Evolutionary conservation across 2,329 filamentous ascomycete genomes (phyloP), one percentile per base, ranked within the genome.

Genomic region (Microcyclosporella mali): DNA sequence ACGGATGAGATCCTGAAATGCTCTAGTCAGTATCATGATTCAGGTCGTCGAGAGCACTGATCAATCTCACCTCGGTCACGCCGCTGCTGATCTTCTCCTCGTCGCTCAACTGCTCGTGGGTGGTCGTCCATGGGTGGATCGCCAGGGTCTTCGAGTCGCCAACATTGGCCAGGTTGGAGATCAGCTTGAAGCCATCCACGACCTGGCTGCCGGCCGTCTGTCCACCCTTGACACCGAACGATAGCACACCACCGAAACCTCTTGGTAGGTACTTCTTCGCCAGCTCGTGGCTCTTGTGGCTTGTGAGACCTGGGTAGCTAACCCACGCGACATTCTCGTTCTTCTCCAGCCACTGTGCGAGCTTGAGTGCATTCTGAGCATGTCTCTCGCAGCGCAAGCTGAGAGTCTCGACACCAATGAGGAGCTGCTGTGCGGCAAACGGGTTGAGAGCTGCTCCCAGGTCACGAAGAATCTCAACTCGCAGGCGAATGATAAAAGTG

Each of bases 141-240:
- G 89, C 89, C 50, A 95, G 72, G 6, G 89, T 94, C 77, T 97
- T 97, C 37, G 85, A 86, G 65, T 97, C 90, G 45, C 90, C 90
- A 19, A 97, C 89, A 63, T 98, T 98, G 45, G 92, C 92, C 55
- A 97, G 72, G 69, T 97, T 95, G 14, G 88, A 94, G 58, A 97
- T 88, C 55, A 98, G 70, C 76, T 94, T 92, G 73, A 98, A 94
- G 56, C 81, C 81, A 67, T 98, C 92, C 40, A 97, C 92, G 25
- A 97, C 80, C 67, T 88, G 81, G 64, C 81, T 85, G 48, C 92
- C 90, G 12, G 85, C 88, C n/a, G 70, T 74, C 48, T 79, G 86
- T 47, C 86, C 88, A 2, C 90, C 89, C 71, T 94, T 94, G 49
- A 95, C 84, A 40, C 92, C 92, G 56, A 98, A 92, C 57, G 85